Percentiles rank a stretch among this genome's conserved stretches.
These are phyloP conservation scores for Colletotrichum horii DNA, from an alignment of 2,329 filamentous ascomycete genomes.

Conservation along the genomic window DNA sequence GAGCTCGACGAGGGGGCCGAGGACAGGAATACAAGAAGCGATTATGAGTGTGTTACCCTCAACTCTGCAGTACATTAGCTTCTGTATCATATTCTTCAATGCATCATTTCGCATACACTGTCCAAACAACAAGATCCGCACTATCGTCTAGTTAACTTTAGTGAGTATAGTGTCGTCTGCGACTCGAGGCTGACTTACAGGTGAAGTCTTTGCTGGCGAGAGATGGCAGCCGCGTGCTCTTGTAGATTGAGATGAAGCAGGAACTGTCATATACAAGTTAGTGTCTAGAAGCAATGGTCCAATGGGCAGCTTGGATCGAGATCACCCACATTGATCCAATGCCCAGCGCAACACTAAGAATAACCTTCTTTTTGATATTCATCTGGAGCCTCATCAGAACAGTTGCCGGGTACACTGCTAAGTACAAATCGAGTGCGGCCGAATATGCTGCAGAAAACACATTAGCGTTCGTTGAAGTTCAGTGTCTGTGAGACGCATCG, in stretches of 20 bases:
- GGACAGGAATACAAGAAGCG: not conserved
- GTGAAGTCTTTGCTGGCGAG: not conserved
- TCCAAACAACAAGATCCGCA: not conserved
- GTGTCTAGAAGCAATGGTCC: not conserved
- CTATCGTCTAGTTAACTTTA: not conserved
- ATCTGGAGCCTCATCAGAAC: conserved; percentile 27
- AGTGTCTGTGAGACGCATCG: not conserved
- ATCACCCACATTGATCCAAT: not conserved
- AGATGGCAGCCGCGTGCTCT: not conserved
- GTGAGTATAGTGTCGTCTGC: not conserved
- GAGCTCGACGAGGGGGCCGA: not conserved
- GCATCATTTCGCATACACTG: not conserved
- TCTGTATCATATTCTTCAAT: not conserved
- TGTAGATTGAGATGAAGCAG: not conserved
- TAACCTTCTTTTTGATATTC: conserved; percentile 28
- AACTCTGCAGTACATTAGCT: not conserved
- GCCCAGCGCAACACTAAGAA: conserved; percentile 28
- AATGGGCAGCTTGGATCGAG: rapidly evolving
- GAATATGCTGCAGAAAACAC: not conserved
- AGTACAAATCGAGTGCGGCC: conserved; percentile 26
- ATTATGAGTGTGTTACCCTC: conserved; percentile 5
- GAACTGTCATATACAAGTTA: not conserved
- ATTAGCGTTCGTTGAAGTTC: not conserved
- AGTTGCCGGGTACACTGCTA: conserved; percentile 28
- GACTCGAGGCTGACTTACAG: not conserved